Percentiles rank a stretch among this genome's conserved stretches.
Conservation (phyloP, 106 monocot genomes). For the Narthecium ossifragum region DNA sequence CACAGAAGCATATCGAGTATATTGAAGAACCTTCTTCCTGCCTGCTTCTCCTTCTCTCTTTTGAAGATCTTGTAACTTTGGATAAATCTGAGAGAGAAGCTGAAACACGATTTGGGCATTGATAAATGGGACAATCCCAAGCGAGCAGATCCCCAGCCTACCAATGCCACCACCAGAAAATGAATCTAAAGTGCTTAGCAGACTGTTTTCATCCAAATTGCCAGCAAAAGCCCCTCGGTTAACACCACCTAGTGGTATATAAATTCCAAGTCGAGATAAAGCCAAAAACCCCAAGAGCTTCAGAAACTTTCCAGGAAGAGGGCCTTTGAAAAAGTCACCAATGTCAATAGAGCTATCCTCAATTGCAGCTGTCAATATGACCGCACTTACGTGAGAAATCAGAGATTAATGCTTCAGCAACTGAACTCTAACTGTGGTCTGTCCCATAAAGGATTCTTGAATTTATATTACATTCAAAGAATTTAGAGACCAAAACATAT, state of each 20-base stretch:
- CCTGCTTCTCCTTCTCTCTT: constrained; percentile 97
- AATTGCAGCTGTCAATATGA: constrained; percentile 66
- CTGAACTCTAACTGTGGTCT: not conserved
- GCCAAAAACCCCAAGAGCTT: constrained; percentile 86
- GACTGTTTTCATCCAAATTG: constrained; percentile 87
- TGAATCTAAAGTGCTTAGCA: constrained; percentile 92
- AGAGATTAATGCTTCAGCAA: not conserved
- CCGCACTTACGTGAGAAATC: not conserved
- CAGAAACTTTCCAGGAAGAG: constrained; percentile 90
- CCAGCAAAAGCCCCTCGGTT: constrained; percentile 86
- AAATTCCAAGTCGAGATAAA: constrained; percentile 86
- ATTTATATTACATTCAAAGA: not conserved
- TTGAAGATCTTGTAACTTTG: constrained; percentile 98
- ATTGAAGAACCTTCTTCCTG: constrained; percentile 95
- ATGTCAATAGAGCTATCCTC: constrained; percentile 97
- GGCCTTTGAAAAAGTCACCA: constrained; percentile 95
- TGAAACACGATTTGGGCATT: constrained; percentile 97
- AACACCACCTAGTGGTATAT: constrained; percentile 93
- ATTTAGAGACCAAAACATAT: no score
- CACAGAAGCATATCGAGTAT: constrained; percentile 95
- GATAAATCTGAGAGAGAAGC: constrained; percentile 88
- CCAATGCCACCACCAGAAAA: constrained; percentile 99
- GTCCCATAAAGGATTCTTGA: not conserved
- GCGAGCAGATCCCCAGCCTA: constrained; percentile 87
- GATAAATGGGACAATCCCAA: constrained; percentile 96